Evolutionary conservation across 2,329 filamentous ascomycete genomes (phyloP).

Genomic region (Pseudogymnoascus pannorum): DNA sequence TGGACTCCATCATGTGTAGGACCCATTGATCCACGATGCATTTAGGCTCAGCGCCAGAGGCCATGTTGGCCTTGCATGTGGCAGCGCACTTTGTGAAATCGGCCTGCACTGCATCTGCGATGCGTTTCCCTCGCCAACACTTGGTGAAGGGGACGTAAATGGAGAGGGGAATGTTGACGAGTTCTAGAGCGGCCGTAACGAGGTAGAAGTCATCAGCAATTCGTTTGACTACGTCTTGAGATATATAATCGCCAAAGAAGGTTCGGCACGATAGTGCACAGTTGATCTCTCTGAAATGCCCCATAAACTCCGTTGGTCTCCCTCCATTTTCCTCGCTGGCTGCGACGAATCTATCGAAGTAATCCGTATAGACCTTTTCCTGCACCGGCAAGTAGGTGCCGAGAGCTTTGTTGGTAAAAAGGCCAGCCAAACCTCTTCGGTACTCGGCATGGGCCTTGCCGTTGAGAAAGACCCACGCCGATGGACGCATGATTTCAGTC

Average conservation of each 20-base stretch:
- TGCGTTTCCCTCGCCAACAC: constrained; percentile 69
- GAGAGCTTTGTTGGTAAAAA: constrained; percentile 69
- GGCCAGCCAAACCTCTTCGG: constrained; percentile 64
- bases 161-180: constrained; percentile 65
- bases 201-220: constrained; percentile 75
- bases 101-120: constrained; percentile 60
- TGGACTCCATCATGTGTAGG: constrained; percentile 63
- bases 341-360: constrained; percentile 61
- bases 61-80: constrained; percentile 65
- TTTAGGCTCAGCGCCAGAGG: constrained; percentile 56
- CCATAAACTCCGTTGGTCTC: constrained; percentile 61
- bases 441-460: constrained; percentile 72
- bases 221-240: constrained; percentile 61
- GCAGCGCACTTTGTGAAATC: constrained; percentile 67
- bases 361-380: constrained; percentile 63
- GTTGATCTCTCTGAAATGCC: constrained; percentile 67
- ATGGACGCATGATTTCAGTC: constrained; percentile 62
- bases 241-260: constrained; percentile 75
- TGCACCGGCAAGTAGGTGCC: constrained; percentile 65
- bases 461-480: constrained; percentile 73
- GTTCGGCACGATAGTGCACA: constrained; percentile 71
- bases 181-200: constrained; percentile 68
- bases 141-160: constrained; percentile 71
- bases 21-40: constrained; percentile 78
- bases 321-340: constrained; percentile 46